Evolutionary conservation across 2,329 filamentous ascomycete genomes (phyloP).

Genomic region (Dendryphion nanum): DNA sequence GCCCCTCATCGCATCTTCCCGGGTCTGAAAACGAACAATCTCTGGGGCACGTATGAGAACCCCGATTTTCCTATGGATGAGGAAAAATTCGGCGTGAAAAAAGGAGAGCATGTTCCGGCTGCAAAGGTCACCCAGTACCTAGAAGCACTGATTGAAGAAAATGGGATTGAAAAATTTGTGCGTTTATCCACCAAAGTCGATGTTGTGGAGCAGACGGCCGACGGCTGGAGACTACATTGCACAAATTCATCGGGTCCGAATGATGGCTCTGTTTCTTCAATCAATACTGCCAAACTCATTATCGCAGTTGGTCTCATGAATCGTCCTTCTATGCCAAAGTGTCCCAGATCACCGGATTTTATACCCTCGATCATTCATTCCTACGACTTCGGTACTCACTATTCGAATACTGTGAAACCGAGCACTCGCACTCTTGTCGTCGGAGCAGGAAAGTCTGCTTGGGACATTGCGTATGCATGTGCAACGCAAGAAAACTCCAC

Average conservation of each 20-base stretch:
- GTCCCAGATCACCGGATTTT: slow-evolving; percentile 53
- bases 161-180: slow-evolving; percentile 49
- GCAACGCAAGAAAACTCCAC: slow-evolving; percentile 44
- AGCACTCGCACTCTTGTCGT: slow-evolving; percentile 50
- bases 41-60: slow-evolving; percentile 41
- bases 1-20: slow-evolving; percentile 42
- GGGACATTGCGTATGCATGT: slow-evolving; percentile 61
- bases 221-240: slow-evolving; percentile 21
- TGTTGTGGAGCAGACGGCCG: slow-evolving; percentile 43
- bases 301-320: slow-evolving; percentile 63
- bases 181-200: slow-evolving; percentile 54
- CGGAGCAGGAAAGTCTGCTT: slow-evolving; percentile 63
- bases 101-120: slow-evolving; percentile 60
- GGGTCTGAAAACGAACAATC: slow-evolving; percentile 45
- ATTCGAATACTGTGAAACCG: slow-evolving; percentile 33
- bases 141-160: slow-evolving; percentile 34
- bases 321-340: slow-evolving; percentile 53
- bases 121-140: slow-evolving; percentile 57
- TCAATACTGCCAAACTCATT: slow-evolving; percentile 52
- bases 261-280: slow-evolving; percentile 14
- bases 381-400: slow-evolving; percentile 48
- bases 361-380: slow-evolving; percentile 57
- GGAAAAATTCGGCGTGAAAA: slow-evolving; percentile 37
- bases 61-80: slow-evolving; percentile 38
- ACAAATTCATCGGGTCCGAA: neutral